Evolutionary conservation across 345 rosid species (phyloP).

Genomic region (Euphorbia peplus): DNA sequence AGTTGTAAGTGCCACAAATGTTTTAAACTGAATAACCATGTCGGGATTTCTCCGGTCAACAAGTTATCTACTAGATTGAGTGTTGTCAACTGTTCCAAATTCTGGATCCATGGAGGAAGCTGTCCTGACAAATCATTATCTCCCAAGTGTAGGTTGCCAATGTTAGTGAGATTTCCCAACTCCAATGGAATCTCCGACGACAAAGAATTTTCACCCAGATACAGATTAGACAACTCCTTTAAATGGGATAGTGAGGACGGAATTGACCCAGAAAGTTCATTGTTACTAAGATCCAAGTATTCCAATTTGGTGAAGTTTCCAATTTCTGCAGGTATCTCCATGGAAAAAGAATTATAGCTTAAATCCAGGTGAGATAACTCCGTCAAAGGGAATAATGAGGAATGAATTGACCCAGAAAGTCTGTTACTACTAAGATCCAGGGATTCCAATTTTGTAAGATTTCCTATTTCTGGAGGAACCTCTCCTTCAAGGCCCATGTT

Average conservation of each 20-base stretch:
- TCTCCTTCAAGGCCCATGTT: too few species aligned
- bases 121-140: background rate
- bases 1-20: background rate
- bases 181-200: constrained; percentile 10
- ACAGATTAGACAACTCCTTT: background rate
- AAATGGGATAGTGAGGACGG: too few species aligned
- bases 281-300: too few species aligned
- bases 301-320: too few species aligned
- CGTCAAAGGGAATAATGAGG: too few species aligned
- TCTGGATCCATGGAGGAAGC: background rate
- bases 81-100: background rate
- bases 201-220: background rate
- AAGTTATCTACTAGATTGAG: background rate
- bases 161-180: background rate
- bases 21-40: background rate
- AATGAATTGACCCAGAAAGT: too few species aligned
- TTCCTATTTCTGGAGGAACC: too few species aligned
- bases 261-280: too few species aligned
- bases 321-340: too few species aligned
- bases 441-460: too few species aligned
- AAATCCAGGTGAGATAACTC: background rate
- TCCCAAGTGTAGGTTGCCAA: background rate
- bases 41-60: background rate
- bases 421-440: too few species aligned
- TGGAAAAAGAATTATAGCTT: too few species aligned